Evolutionary conservation across 495 filamentous ascomycete genomes (phyloP).

Genomic region (Daldinia concentrica): DNA sequence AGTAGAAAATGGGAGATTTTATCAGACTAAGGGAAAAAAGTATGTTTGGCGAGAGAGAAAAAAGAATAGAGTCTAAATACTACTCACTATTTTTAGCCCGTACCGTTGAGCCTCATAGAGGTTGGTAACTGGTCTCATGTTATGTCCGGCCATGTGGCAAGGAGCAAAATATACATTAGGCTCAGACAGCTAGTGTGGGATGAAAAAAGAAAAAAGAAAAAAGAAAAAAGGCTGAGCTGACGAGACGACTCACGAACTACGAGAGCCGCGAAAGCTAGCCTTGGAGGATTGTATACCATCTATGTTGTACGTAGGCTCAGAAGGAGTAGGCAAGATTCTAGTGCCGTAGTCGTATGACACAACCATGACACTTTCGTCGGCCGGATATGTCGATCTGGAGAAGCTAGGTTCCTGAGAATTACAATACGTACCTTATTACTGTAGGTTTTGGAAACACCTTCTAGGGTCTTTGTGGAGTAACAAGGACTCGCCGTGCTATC

Average conservation of each 20-base stretch:
- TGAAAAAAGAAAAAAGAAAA: slow-evolving; percentile 15
- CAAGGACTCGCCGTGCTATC: slow-evolving; percentile 18
- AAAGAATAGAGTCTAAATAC: slow-evolving; percentile 13
- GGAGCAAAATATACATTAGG: slow-evolving; percentile 23
- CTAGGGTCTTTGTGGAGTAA: slow-evolving; percentile 38
- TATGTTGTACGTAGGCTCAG: slow-evolving; percentile 13
- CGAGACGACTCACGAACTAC: slow-evolving; percentile 21
- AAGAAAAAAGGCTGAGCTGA: slow-evolving; percentile 29
- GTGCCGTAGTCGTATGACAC: slow-evolving; percentile 43
- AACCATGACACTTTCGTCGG: slow-evolving; percentile 43
- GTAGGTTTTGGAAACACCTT: slow-evolving; percentile 41
- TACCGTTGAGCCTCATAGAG: slow-evolving; percentile 35
- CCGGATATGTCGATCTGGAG: slow-evolving; percentile 49
- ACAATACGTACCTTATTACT: slow-evolving; percentile 33
- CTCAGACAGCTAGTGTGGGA: slow-evolving; percentile 11
- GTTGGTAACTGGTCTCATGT: slow-evolving; percentile 22
- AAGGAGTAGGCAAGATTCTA: slow-evolving; percentile 22
- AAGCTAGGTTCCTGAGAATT: slow-evolving; percentile 39
- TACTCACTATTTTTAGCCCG: slow-evolving; percentile 37
- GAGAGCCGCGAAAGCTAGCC: slow-evolving; percentile 34
- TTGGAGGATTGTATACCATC: slow-evolving; percentile 20
- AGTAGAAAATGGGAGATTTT: slow-evolving; percentile 7
- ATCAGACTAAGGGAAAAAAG: slow-evolving; percentile 14
- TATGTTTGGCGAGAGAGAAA: slow-evolving; percentile 21
- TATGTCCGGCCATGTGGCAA: slow-evolving; percentile 32